Evolutionary conservation across 306 rosid genomes (phyloP).

Genomic region (Quercus glauca): DNA sequence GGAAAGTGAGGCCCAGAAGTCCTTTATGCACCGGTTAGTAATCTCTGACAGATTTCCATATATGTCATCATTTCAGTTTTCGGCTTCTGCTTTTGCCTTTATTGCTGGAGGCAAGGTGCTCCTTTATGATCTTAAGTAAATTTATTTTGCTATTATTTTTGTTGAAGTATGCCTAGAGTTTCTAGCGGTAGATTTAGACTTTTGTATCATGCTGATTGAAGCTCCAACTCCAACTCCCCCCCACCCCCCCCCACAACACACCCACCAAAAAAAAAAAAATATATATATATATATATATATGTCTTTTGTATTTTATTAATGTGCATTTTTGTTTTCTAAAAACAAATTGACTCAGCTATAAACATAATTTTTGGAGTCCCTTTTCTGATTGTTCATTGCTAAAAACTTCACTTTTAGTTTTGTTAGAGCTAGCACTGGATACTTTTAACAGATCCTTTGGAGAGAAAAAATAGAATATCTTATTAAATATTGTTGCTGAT

Average conservation of each 20-base stretch:
- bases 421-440: not conserved
- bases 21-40: conserved; percentile 95
- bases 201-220: not conserved
- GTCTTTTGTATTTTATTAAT: not conserved
- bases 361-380: not conserved
- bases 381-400: not conserved
- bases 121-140: conserved; percentile 11
- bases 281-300: no score
- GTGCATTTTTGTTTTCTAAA: not conserved
- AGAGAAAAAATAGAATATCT: not conserved
- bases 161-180: not conserved
- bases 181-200: not conserved
- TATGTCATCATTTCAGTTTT: conserved; percentile 1
- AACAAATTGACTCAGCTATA: conserved; percentile 3
- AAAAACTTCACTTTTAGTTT: not conserved
- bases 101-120: conserved; percentile 8
- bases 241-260: not conserved
- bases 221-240: no score
- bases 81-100: conserved; percentile 6
- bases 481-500: conserved; percentile 1
- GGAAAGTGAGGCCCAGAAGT: conserved; percentile 93
- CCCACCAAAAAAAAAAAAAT: no score
- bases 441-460: not conserved
- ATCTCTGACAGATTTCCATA: conserved; percentile 21
- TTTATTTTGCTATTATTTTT: conserved; percentile 6